Percentiles rank a stretch among this genome's conserved stretches.
These are phyloP conservation scores for Taiozyma onychis DNA, from an alignment of 1,139 yeast genomes.

Conservation along the genomic window DNA sequence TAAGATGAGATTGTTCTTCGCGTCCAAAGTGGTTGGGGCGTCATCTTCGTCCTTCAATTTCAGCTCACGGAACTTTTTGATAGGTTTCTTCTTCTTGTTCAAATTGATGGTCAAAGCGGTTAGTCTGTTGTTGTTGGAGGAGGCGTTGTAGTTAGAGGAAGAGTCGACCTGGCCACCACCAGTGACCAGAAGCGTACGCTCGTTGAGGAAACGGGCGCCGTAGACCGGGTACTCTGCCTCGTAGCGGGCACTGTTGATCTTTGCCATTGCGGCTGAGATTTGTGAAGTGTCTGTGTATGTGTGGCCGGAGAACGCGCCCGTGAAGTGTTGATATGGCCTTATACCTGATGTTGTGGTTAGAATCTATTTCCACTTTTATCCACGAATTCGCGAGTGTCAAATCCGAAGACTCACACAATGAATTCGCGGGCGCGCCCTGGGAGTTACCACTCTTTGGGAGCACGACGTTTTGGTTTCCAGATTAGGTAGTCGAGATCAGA, in stretches of 20 bases:
- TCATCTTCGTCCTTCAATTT: constrained; percentile 59
- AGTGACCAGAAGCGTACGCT: constrained; percentile 60
- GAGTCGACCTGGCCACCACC: constrained; percentile 62
- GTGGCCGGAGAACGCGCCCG: not conserved
- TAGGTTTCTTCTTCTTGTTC: constrained; percentile 38
- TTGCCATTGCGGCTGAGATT: constrained; percentile 20
- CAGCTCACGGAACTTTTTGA: constrained; percentile 67
- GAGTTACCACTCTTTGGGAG: not conserved
- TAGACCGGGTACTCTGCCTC: constrained; percentile 80
- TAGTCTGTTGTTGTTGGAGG: constrained; percentile 71
- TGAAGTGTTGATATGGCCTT: not conserved
- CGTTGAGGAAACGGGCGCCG: constrained; percentile 68
- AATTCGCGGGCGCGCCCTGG: not conserved
- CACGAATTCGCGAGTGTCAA: not conserved
- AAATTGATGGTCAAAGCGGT: constrained; percentile 61
- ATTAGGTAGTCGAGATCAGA: not conserved
- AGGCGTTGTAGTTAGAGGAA: constrained; percentile 41
- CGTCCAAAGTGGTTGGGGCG: constrained; percentile 68
- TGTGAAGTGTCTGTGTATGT: not conserved
- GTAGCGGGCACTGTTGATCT: constrained; percentile 25
- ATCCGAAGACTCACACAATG: not conserved
- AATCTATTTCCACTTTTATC: not conserved
- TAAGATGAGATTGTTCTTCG: constrained; percentile 46
- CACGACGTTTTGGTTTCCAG: not conserved
- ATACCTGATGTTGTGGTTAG: not conserved